These are phyloP conservation scores for Hyphopichia burtonii DNA, from an alignment of 1,139 yeast genomes.

Conservation along the genomic window DNA sequence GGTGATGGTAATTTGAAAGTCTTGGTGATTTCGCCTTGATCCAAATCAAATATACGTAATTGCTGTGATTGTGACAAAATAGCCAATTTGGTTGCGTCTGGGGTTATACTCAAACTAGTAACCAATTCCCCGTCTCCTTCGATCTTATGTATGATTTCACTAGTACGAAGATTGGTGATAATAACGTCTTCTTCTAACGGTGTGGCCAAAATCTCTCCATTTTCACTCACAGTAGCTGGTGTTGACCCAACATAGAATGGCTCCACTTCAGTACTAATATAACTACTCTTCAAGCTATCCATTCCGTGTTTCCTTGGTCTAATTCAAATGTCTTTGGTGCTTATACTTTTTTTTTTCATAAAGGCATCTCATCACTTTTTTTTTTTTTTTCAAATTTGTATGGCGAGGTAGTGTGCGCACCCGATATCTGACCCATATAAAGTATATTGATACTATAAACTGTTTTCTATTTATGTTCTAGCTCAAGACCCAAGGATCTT, in stretches of 20 bases:
- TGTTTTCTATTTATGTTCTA: background rate
- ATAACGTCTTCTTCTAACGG: slow-evolving; percentile 74
- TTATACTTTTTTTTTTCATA: background rate
- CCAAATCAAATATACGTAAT: slow-evolving; percentile 60
- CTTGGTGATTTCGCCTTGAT: slow-evolving; percentile 47
- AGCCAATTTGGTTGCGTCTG: slow-evolving; percentile 70
- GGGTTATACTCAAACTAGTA: slow-evolving; percentile 72
- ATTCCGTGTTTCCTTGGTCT: slow-evolving; percentile 10
- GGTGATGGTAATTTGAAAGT: slow-evolving; percentile 70
- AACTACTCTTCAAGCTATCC: slow-evolving; percentile 34
- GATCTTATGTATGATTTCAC: slow-evolving; percentile 56
- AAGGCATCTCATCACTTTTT: slow-evolving; percentile 9
- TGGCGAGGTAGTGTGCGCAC: too few relatives aligned
- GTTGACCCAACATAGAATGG: slow-evolving; percentile 91
- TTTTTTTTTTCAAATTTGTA: background rate
- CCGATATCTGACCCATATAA: too few relatives aligned
- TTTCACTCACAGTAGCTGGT: slow-evolving; percentile 64
- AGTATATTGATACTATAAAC: too few relatives aligned
- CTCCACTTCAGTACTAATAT: slow-evolving; percentile 32
- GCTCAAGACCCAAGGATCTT: slow-evolving; percentile 40
- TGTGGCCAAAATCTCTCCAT: slow-evolving; percentile 74
- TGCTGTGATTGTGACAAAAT: slow-evolving; percentile 84
- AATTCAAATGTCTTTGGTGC: too few relatives aligned
- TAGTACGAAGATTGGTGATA: slow-evolving; percentile 61
- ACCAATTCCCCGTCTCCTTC: slow-evolving; percentile 86